phyloP scores from a whole-genome alignment of 805 yeast species.

The Ogataea naganishii region DNA sequence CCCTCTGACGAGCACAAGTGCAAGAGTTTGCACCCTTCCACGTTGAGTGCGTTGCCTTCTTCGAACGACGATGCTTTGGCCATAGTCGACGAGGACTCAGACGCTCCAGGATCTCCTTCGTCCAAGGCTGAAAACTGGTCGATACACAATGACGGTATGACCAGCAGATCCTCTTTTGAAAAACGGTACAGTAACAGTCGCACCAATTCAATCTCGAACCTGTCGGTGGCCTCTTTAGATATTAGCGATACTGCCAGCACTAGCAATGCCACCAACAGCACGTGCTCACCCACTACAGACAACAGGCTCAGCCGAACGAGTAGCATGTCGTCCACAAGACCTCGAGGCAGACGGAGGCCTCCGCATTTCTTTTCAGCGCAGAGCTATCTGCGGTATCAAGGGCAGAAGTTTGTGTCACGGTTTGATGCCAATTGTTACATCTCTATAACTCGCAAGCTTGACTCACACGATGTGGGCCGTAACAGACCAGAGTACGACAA shows the following conservation, averaged over 20 bases:
- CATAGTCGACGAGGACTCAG: slow-evolving; percentile 1
- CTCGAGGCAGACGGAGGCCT: slow-evolving; percentile 23
- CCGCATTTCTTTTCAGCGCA: slow-evolving; percentile 86
- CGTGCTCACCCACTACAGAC: slow-evolving; percentile 3
- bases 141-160: slow-evolving; percentile 77
- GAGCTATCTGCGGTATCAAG: slow-evolving; percentile 89
- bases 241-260: slow-evolving; percentile 20
- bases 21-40: slow-evolving; percentile 15
- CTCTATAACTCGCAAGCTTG: slow-evolving; percentile 85
- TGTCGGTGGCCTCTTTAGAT: slow-evolving; percentile 9
- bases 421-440: slow-evolving; percentile 97
- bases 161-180: slow-evolving; percentile 18
- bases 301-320: slow-evolving; percentile 1
- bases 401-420: slow-evolving; percentile 77
- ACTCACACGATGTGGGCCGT: slow-evolving; percentile 89
- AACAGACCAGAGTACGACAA: slow-evolving; percentile 42
- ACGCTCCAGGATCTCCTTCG: slow-evolving; percentile 11
- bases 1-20: slow-evolving; percentile 31
- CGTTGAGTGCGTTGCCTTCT: slow-evolving; percentile 1
- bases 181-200: slow-evolving; percentile 18
- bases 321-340: slow-evolving; percentile 2
- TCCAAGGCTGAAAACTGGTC: slow-evolving; percentile 70
- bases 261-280: slow-evolving; percentile 13
- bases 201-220: slow-evolving; percentile 14
- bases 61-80: slow-evolving; percentile 1